Base-by-base conservation (phyloP, 2,329 filamentous ascomycete genomes). In the Penicillium sp. region DNA sequence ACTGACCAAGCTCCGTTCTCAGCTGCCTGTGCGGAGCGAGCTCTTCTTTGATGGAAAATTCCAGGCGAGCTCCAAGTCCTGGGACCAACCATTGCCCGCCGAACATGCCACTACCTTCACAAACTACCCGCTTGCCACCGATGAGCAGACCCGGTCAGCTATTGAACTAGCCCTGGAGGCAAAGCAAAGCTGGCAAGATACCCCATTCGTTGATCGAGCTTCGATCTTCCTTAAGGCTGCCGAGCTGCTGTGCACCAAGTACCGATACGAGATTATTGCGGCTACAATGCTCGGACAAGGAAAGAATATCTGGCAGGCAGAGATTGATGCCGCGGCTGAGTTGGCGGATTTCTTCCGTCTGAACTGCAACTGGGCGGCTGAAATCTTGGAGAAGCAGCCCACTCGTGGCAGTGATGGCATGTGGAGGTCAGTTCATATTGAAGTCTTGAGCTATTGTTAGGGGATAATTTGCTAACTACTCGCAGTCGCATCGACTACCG, bases 281-380 rank as follows among this genome's bases (percentile, higher is more conserved):
- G 88, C 91, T 16, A 96, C 93, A 5, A 96, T 97, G 85, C 80
- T 96, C 23, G 92, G 93, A 60, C 93, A 97, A 78, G 93, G 93
- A 67, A 97, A 97, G 84, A 97, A 96, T 73, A 90, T 90, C 44
- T 96, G 91, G 91, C 92, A 97, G 76, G 92, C 91, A 33, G 92
- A 97, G 81, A 97, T 97, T 63, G 92, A 97, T 75, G 84, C 91
- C 34, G 92, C 92, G 16, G 92, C 92, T 11, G 93, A 97, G 80
- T 77, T 95, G 68, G 88, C 85, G 62, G 92, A 97, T 73, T 97
- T 97, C 77, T 79, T 97, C 70, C 86, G 91, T 16, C 60, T 69
- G 29, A 70, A 71, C 59, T 69, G 67, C 57, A 85, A 92, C 73
- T 96, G 91, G 71, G 92, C 92, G 31, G 88, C 95, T 75, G 89